Evolutionary conservation across 1,284 basidiomycete species (phyloP), one percentile per base, ranked within the genome.

Genomic region (Peniophora sp.): DNA sequence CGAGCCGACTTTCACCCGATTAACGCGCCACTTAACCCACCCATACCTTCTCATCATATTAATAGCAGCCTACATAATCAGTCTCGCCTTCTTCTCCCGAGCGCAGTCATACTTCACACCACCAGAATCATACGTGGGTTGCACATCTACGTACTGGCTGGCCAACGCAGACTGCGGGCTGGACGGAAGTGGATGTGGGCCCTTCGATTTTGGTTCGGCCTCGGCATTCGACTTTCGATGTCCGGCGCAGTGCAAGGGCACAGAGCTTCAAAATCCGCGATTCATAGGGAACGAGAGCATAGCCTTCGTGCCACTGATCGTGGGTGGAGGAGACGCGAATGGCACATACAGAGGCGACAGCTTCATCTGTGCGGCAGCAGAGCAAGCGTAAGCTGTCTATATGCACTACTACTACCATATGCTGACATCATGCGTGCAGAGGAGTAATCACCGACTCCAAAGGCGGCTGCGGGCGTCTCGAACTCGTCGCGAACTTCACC

Each of bases 291-390:
- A 78, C 52, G 66, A 80, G 50, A 70, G 83, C 54, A 72, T 84
- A 36, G 78, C 78, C 38, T 89, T 82, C 58, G 74, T 79, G 19
- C 87, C 91, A 5, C 72, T 94, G 20, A 75, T 95, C 47, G 86
- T 95, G 1, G 92, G 92, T 9, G 92, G 92, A 14, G 89, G 88
- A 3, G 85, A 89, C 63, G 57, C 54, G 2, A 71, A 82, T 47
- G 60, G 64, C 24, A 90, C 89, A 2, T 94, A 93, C 60, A 75
- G 92, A 59, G 89, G 82, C 1, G 92, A 95, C 63, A 84, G 76
- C 48, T 95, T 93, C 63, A 78, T 94, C 34, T 95, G 92, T 63
- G 81, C 89, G 35, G 83, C 91, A 41, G 91, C 91, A n/a, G 75
- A 85, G 34, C 89, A 91, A 71, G 78, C 82, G 86, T 89, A 60